Conservation (phyloP, 192 early-diverging fungal genomes). For the Podila verticillata region DNA sequence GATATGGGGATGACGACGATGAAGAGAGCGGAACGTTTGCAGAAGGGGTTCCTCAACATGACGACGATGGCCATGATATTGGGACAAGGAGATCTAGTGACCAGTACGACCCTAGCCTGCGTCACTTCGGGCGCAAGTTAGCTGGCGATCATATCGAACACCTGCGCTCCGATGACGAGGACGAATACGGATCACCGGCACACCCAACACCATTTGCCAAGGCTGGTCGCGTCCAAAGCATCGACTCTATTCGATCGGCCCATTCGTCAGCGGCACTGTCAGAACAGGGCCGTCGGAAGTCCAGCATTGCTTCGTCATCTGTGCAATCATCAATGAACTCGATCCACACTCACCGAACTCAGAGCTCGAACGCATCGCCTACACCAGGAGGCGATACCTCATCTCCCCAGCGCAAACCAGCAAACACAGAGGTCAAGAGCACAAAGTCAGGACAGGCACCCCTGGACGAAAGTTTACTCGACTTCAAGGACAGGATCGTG, state of each 20-base stretch:
- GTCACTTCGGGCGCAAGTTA: not conserved
- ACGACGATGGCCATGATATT: not conserved
- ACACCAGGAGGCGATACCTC: no score
- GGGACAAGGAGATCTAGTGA: not conserved
- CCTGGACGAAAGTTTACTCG: slow-evolving; percentile 8
- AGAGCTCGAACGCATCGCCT: no score
- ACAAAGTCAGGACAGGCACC: not conserved
- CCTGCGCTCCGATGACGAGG: slow-evolving; percentile 33
- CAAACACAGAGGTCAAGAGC: not conserved
- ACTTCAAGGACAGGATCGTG: slow-evolving; percentile 32
- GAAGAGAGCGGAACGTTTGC: not conserved
- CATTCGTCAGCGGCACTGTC: not conserved
- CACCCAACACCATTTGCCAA: not conserved
- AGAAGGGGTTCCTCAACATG: not conserved
- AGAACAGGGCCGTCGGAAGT: not conserved
- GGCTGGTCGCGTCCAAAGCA: slow-evolving; percentile 13
- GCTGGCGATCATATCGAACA: slow-evolving; percentile 18
- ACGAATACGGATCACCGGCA: slow-evolving; percentile 2
- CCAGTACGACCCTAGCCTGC: slow-evolving; percentile 11
- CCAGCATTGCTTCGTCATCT: not conserved
- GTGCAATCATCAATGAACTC: not conserved
- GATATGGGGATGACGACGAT: slow-evolving; percentile 20
- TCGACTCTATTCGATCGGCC: slow-evolving; percentile 9
- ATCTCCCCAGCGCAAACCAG: not conserved
- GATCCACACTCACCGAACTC: not conserved